Conservation (phyloP, 257 asterid genomes). For the Lithospermum erythrorhizon region DNA sequence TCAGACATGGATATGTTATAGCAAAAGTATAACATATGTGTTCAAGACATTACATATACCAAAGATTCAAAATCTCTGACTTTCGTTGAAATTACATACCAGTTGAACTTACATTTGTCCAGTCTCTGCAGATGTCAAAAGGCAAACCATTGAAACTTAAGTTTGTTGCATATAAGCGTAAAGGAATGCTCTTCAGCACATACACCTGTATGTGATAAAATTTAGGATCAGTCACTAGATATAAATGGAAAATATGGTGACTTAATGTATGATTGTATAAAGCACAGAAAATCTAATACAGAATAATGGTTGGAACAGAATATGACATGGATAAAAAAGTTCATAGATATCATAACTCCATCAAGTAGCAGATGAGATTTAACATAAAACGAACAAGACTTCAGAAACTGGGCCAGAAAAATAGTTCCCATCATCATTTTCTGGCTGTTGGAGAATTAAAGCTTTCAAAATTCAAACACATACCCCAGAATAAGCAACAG, state of each 20-base stretch:
- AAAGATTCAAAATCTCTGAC: background rate
- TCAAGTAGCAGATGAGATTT: background rate
- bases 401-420: background rate
- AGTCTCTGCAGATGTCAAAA: slow-evolving; percentile 50
- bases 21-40: background rate
- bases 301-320: background rate
- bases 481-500: slow-evolving; percentile 81
- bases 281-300: background rate
- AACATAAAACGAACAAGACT: background rate
- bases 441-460: background rate
- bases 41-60: background rate
- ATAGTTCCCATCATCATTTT: background rate
- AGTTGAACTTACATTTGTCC: slow-evolving; percentile 61
- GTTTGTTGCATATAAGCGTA: slow-evolving; percentile 65
- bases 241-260: background rate
- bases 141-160: slow-evolving; percentile 46
- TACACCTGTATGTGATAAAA: slow-evolving; percentile 39
- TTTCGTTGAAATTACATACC: background rate
- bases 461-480: slow-evolving; percentile 12
- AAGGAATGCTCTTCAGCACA: slow-evolving; percentile 50
- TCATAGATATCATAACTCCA: background rate
- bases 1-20: slow-evolving; percentile 4
- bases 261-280: background rate
- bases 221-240: slow-evolving; percentile 11
- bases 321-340: background rate